Conservation (phyloP, 768 basidiomycete genomes). For the Gymnopilus dilepis region DNA sequence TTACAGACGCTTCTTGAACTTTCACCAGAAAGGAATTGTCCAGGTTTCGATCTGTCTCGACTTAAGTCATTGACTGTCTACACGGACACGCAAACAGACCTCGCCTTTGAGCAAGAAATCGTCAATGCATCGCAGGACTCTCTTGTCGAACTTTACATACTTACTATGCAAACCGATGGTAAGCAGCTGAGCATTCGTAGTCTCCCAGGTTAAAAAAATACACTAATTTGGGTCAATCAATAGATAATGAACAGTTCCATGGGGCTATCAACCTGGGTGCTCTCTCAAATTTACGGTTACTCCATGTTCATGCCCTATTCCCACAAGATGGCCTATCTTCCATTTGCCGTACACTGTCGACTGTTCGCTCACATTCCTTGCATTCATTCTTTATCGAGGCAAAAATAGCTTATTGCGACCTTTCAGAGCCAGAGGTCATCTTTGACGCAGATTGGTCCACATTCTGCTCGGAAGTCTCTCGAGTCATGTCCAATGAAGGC, state of each 20-base stretch:
- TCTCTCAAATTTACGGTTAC: not conserved
- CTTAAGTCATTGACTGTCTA: not conserved
- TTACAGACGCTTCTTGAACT: not conserved
- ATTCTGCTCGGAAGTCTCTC: not conserved
- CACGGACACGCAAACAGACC: not conserved
- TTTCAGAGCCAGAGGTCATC: not conserved
- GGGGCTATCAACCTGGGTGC: not conserved
- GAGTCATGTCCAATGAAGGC: not conserved
- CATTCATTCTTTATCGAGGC: not conserved
- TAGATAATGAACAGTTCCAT: not conserved
- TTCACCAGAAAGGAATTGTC: not conserved
- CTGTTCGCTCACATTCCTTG: not conserved
- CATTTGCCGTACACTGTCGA: not conserved
- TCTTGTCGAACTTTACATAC: not conserved
- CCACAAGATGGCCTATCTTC: not conserved
- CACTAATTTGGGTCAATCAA: not conserved
- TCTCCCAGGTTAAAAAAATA: not conserved
- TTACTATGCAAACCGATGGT: not conserved
- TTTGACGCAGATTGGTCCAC: not conserved
- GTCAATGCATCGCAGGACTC: not conserved
- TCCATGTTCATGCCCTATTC: not conserved
- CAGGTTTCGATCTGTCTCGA: not conserved
- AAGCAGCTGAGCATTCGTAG: not conserved
- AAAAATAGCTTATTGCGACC: not conserved
- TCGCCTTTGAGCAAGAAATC: not conserved